These are phyloP conservation scores for Penicillium argentinense DNA, from an alignment of 495 filamentous ascomycete genomes.

Conservation along the genomic window DNA sequence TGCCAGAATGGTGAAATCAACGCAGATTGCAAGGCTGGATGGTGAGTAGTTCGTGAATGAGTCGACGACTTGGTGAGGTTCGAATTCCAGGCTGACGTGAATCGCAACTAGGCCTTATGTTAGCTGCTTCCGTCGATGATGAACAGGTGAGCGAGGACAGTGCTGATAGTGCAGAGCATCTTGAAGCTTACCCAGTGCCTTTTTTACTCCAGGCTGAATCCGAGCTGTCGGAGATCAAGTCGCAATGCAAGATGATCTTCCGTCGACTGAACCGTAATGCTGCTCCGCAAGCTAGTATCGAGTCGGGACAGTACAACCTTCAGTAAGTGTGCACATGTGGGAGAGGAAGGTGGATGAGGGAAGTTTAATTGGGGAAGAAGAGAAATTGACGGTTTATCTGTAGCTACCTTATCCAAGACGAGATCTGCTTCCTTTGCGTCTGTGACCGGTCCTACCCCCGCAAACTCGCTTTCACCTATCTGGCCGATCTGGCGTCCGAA, in stretches of 20 bases:
- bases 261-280: conserved; percentile 82
- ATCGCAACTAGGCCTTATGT: conserved; percentile 70
- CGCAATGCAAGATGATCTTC: conserved; percentile 85
- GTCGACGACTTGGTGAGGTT: not conserved
- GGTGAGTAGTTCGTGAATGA: conserved; percentile 51
- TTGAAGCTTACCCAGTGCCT: not conserved
- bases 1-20: conserved; percentile 84
- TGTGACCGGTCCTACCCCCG: conserved; percentile 92
- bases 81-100: conserved; percentile 25
- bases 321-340: conserved; percentile 58
- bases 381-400: not conserved
- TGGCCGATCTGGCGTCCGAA: conserved; percentile 85
- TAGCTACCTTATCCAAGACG: conserved; percentile 81
- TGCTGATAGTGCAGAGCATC: not conserved
- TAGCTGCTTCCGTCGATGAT: conserved; percentile 94
- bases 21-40: conserved; percentile 90
- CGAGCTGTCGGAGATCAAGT: conserved; percentile 83
- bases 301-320: conserved; percentile 78
- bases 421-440: conserved; percentile 88
- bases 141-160: conserved; percentile 55
- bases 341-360: not conserved
- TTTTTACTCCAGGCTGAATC: conserved; percentile 60
- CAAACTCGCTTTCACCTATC: conserved; percentile 98
- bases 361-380: not conserved
- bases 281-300: conserved; percentile 89